Conservation (phyloP, 768 basidiomycete species). For the Psilocybe sp. region DNA sequence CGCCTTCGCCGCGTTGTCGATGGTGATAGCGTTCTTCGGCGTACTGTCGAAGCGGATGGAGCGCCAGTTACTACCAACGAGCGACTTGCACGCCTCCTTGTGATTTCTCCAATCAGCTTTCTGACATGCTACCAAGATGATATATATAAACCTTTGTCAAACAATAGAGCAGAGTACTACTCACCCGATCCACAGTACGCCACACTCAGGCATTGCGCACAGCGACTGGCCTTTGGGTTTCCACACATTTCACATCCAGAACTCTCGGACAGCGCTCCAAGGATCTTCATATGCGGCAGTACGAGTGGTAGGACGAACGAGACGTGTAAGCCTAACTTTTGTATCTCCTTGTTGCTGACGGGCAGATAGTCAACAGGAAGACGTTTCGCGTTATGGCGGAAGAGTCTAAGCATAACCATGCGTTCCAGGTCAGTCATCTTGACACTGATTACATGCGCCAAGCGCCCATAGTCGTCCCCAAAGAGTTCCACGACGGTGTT, state of each 20-base stretch:
- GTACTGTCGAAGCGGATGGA: no score
- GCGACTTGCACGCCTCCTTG: no score
- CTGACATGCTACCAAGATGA: not conserved
- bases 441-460: slow-evolving; percentile 3
- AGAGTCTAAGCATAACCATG: slow-evolving; percentile 27
- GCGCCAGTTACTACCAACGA: no score
- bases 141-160: no score
- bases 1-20: no score
- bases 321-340: slow-evolving; percentile 19
- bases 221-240: slow-evolving; percentile 27
- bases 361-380: slow-evolving; percentile 24
- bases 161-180: not conserved
- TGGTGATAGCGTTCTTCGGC: no score
- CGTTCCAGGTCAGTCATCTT: slow-evolving; percentile 28
- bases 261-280: slow-evolving; percentile 31
- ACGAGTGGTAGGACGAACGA: slow-evolving; percentile 37
- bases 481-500: slow-evolving; percentile 11
- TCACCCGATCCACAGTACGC: slow-evolving; percentile 36
- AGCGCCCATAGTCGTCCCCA: not conserved
- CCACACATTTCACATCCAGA: slow-evolving; percentile 39
- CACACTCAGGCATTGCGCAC: slow-evolving; percentile 30
- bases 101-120: no score
- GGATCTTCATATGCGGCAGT: slow-evolving; percentile 30
- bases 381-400: slow-evolving; percentile 28
- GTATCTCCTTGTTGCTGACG: slow-evolving; percentile 3